Percentiles rank a stretch among this genome's conserved stretches.
Conservation (phyloP, 257 asterid species). For the Eucommia ulmoides region DNA sequence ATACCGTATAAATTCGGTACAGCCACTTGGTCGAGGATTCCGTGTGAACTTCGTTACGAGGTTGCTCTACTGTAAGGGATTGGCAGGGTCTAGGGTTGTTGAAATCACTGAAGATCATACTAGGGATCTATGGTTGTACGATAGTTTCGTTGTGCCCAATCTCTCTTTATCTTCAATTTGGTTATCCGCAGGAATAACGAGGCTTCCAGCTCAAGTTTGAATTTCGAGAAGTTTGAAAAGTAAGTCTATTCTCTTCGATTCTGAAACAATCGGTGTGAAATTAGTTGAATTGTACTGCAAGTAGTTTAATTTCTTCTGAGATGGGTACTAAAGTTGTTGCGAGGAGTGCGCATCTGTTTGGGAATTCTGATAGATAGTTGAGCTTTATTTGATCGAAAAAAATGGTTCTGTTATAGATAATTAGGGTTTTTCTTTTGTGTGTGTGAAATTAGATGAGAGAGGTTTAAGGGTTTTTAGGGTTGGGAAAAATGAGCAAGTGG, state of each 20-base stretch:
- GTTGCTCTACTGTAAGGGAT: constrained; percentile 79
- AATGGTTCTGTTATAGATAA: not conserved
- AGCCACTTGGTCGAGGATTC: constrained; percentile 82
- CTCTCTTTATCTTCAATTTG: no score
- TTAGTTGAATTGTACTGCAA: not conserved
- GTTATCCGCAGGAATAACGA: not conserved
- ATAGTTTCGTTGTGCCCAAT: constrained; percentile 44
- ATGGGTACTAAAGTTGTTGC: constrained; percentile 12
- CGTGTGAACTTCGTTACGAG: constrained; percentile 83
- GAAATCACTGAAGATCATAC: constrained; percentile 53
- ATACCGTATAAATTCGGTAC: constrained; percentile 55
- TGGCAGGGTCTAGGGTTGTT: constrained; percentile 56
- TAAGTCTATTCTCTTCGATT: not conserved
- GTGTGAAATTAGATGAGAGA: not conserved
- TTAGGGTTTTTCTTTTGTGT: not conserved
- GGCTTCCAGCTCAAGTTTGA: not conserved
- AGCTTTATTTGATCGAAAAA: not conserved
- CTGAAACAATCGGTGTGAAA: not conserved
- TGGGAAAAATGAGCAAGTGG: constrained; percentile 37
- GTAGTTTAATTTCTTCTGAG: constrained; percentile 8
- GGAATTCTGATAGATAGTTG: constrained; percentile 11
- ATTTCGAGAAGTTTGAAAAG: not conserved
- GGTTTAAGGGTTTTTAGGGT: not conserved
- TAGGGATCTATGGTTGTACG: constrained; percentile 60
- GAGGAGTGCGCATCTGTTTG: constrained; percentile 5